phyloP scores from a whole-genome alignment of 345 rosid species.

The Linum usitatissimum region DNA sequence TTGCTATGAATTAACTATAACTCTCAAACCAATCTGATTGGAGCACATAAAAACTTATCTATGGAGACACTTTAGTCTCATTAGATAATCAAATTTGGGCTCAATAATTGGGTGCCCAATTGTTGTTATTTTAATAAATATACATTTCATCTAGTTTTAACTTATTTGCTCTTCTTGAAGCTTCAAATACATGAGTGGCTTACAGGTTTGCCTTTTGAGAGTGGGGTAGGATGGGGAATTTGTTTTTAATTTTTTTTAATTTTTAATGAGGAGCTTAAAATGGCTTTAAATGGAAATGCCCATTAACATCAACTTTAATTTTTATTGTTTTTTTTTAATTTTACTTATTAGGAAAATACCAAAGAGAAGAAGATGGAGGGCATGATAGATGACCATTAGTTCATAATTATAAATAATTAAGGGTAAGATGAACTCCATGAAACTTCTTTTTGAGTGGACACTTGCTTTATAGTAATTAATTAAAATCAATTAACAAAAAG shows the following conservation, averaged over 20 bases:
- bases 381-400: conserved; percentile 43
- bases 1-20: too few relatives aligned
- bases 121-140: neutral
- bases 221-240: conserved; percentile 29
- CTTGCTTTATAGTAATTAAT: conserved; percentile 26
- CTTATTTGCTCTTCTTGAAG: neutral
- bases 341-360: conserved; percentile 7
- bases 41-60: too few relatives aligned
- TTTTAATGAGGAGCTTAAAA: conserved; percentile 8
- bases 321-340: conserved; percentile 8
- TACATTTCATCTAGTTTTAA: conserved; percentile 9
- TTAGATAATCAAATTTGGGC: neutral
- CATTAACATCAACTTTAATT: conserved; percentile 42
- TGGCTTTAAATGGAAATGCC: conserved; percentile 56
- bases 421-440: conserved; percentile 52
- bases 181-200: conserved; percentile 4
- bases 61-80: neutral
- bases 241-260: neutral
- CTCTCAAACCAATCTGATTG: too few relatives aligned
- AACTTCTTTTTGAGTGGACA: conserved; percentile 42
- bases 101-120: neutral
- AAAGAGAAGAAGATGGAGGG: conserved; percentile 19
- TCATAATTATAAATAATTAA: neutral
- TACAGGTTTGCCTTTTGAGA: conserved; percentile 26
- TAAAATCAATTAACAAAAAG: conserved; percentile 6